Evolutionary conservation across 2,329 filamentous ascomycete genomes (phyloP), one percentile per base, ranked within the genome.

Genomic region (Colletotrichum tabaci): DNA sequence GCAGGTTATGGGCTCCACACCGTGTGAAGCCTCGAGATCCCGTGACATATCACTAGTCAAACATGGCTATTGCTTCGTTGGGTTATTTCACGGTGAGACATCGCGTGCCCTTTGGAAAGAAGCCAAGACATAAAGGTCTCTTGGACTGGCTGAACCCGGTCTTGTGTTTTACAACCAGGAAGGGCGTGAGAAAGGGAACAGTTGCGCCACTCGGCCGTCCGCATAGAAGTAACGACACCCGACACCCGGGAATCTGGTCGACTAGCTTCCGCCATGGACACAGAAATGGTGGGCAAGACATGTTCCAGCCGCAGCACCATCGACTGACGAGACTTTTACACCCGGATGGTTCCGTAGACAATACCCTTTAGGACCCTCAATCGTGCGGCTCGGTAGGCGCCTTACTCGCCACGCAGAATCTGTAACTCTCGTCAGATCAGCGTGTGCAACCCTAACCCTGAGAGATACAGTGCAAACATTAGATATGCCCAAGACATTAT

Each of bases 41-140:
- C 63, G 63, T 71, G 63, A 71, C 63, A 42, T 49, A 50, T 71
- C 50, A 44, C 26, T 61, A 55, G 67, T 71, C 63, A 71, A 61
- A 61, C 63, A 50, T 56, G 30, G 18, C 56, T 52, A 49, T 56
- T 44, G 44, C 55, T 23, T 42, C 44, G 21, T 47, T 21, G 56
- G 56, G 42, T 40, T 26, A 50, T 35, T 10, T 13, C 30, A n/a
- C 47, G 40, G 62, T 38, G 53, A 66, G 66, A 66, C 46, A 60
- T 38, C 30, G 49, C 56, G 42, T 47, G 58, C 50, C n/a, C 30
- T 49, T 18, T 16, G 13, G n/a, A 52, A 61, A 57, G 21, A 15
- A 7, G 23, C 56, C 35, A 58, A 55, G 47, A 44, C 18, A 35
- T 21, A 3, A 42, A 53, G 9, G 21, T 9, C 44, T 35, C 13